phyloP scores from a whole-genome alignment of 371 early-diverging fungal species.

The Mortierella sp. region DNA sequence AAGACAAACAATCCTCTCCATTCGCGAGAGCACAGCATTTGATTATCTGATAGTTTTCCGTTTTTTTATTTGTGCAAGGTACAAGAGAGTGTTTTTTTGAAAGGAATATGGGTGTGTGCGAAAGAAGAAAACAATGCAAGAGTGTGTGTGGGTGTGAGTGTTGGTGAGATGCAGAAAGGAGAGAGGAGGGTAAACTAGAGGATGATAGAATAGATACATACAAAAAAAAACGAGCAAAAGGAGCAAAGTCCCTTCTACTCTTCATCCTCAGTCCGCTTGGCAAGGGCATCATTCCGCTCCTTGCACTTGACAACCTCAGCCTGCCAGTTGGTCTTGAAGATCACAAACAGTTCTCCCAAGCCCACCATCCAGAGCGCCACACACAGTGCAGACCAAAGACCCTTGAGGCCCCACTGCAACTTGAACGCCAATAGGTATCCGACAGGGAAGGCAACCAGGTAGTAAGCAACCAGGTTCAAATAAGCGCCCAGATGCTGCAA shows the following conservation, averaged over 20 bases:
- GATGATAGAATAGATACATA: neutral
- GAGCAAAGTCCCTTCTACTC: neutral
- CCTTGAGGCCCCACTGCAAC: slow-evolving; percentile 67
- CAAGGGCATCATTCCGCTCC: slow-evolving; percentile 40
- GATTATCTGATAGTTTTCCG: too few relatives aligned
- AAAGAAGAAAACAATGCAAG: neutral
- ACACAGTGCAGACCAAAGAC: slow-evolving; percentile 78
- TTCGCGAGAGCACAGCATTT: too few relatives aligned
- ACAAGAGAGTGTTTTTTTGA: too few relatives aligned
- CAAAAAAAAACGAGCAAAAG: neutral
- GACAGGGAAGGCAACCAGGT: slow-evolving; percentile 78
- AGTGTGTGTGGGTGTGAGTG: neutral
- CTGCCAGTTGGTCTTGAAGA: slow-evolving; percentile 65
- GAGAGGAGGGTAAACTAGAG: neutral
- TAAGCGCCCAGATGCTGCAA: slow-evolving; percentile 78
- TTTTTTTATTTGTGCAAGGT: too few relatives aligned
- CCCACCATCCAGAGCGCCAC: slow-evolving; percentile 68
- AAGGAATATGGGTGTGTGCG: too few relatives aligned
- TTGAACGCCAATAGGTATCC: slow-evolving; percentile 75
- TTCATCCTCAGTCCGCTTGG: slow-evolving; percentile 36
- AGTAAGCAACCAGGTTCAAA: slow-evolving; percentile 78
- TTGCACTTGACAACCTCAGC: slow-evolving; percentile 62
- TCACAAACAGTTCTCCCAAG: slow-evolving; percentile 56
- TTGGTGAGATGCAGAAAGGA: neutral
- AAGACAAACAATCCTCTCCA: too few relatives aligned